Evolutionary conservation across 495 filamentous ascomycete species (phyloP), one percentile per base, ranked within the genome.

Genomic region (Elasticomyces elasticus): DNA sequence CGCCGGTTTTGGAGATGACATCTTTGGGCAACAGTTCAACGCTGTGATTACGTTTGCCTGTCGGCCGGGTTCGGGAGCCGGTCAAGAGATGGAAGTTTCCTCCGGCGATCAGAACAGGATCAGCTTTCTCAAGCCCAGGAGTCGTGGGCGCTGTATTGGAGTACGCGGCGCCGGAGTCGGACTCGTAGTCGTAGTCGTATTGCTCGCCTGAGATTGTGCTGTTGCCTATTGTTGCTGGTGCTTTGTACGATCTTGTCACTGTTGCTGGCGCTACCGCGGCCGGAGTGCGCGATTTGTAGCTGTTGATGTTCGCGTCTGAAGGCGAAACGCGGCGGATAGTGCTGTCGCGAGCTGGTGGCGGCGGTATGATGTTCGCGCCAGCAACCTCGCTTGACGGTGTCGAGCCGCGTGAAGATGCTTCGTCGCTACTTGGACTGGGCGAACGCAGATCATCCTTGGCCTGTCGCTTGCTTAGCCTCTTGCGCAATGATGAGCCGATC

Each of bases 391-490:
- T 40, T 17, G 35, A 40, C 13, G 35, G 35, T 3, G 35, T 40
- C 4, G 35, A 40, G 19, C 13, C 13, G 35, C 35, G 5, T 2
- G 35, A 40, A 5, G 35, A 4, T 12, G 35, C 35, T 4, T 40
- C 35, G 19, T 15, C 35, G 4, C 12, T 17, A 17, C 35, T 40
- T 17, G 35, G 15, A 19, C 20, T 45, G 17, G 19, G 42, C 13
- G 24, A 45, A 5, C 24, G 19, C 11, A 45, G 19, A 23, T 45
- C 42, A 12, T 45, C 42, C 25, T 23, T 7, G 2, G 42, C 20
- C 19, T 45, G 42, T 10, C 42, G 42, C 42, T 45, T 45, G 42
- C 6, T 45, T 45, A 45, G 42, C 42, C 42, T 45, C 42, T 45
- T 45, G 24, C 42, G 42, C 42, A 45, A 23, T 40, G 13, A 40